Evolutionary conservation across 805 yeast species (phyloP).

Genomic region (Saccharomycopsis sp.): DNA sequence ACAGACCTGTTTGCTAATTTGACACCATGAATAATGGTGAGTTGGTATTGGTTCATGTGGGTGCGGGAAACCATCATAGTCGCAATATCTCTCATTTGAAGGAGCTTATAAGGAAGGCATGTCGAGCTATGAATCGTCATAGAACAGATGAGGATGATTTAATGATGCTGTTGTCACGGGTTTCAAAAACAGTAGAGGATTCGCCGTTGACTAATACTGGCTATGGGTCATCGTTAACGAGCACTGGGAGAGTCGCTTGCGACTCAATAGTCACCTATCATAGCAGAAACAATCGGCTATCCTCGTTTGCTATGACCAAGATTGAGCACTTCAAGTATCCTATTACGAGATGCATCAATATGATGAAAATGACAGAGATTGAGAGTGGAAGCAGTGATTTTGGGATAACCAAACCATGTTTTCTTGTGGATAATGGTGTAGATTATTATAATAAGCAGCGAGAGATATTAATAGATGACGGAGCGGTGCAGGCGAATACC

Average conservation of each 20-base stretch:
- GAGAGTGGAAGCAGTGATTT: background rate
- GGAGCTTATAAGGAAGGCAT: constrained; percentile 28
- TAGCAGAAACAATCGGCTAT: constrained; percentile 3
- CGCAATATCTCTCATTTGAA: constrained; percentile 25
- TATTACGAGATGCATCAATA: constrained; percentile 16
- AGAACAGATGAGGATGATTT: background rate
- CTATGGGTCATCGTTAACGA: constrained; percentile 32
- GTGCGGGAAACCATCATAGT: constrained; percentile 43
- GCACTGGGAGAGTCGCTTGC: constrained; percentile 32
- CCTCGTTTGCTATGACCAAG: constrained; percentile 9
- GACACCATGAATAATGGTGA: background rate
- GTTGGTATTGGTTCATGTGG: constrained; percentile 38
- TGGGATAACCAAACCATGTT: constrained; percentile 15
- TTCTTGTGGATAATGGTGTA: constrained; percentile 12
- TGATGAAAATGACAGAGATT: constrained; percentile 4
- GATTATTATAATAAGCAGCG: constrained; percentile 12
- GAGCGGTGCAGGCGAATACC: constrained; percentile 33
- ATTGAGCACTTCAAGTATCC: constrained; percentile 16
- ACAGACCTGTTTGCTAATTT: background rate
- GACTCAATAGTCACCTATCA: constrained; percentile 31
- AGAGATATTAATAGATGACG: constrained; percentile 12
- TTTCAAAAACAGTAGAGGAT: constrained; percentile 9
- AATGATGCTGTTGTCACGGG: background rate
- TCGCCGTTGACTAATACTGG: constrained; percentile 7
- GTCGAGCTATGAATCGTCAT: background rate